Percentiles rank a stretch among this genome's conserved stretches.
Conservation (phyloP, 345 rosid species). For the Euphorbia peplus region DNA sequence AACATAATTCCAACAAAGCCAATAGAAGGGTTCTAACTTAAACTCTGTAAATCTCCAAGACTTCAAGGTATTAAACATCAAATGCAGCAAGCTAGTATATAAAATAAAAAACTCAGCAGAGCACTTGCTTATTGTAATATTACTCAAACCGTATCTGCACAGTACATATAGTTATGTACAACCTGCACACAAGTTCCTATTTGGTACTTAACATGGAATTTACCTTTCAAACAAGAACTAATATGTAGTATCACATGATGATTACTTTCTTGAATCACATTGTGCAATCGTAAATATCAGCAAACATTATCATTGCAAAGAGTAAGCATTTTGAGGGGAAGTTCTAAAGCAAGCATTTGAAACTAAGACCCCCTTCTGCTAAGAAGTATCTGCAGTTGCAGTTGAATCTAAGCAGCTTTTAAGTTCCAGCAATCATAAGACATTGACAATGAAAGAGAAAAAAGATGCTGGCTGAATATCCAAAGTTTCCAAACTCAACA, state of each 20-base stretch:
- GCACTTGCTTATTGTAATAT: background rate
- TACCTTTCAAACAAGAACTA: background rate
- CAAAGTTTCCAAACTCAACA: background rate
- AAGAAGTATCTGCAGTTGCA: background rate
- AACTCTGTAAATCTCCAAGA: background rate
- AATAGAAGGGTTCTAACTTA: background rate
- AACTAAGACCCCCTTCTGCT: background rate
- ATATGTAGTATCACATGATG: background rate
- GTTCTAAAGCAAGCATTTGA: background rate
- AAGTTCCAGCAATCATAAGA: background rate
- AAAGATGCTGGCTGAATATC: background rate
- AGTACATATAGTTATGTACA: background rate
- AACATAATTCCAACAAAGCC: slow-evolving; percentile 10
- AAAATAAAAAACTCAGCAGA: background rate
- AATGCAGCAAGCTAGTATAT: background rate
- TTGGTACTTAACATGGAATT: background rate
- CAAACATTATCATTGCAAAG: no score
- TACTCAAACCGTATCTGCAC: background rate
- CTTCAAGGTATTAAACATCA: background rate
- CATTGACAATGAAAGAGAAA: background rate
- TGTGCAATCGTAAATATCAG: background rate
- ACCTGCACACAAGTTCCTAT: background rate
- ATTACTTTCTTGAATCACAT: background rate
- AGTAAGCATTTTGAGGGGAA: no score
- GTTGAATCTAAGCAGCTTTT: background rate